Conservation (phyloP, 106 monocot species). For the Apostasia shenzhenica region DNA sequence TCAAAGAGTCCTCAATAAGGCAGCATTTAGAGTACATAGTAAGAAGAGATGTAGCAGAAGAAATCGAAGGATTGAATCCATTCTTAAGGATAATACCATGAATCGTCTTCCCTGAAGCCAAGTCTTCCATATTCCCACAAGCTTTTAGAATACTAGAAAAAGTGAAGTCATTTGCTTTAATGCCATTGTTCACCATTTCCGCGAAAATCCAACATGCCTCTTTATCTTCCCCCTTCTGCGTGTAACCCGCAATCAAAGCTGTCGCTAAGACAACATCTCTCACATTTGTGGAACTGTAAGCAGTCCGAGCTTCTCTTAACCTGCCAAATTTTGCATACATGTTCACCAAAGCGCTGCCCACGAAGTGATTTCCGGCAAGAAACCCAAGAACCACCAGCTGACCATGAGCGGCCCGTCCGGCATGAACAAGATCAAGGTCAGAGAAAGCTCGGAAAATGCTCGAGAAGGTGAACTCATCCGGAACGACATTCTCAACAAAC, state of each 20-base stretch:
- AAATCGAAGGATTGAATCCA: conserved; percentile 18
- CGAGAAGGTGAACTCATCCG: conserved; percentile 71
- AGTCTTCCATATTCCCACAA: conserved; percentile 28
- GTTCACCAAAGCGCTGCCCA: conserved; percentile 48
- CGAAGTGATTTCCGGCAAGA: conserved; percentile 21
- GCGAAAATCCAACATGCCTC: conserved; percentile 29
- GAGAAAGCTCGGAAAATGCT: conserved; percentile 41
- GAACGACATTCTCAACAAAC: conserved; percentile 16
- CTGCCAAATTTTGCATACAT: conserved; percentile 56
- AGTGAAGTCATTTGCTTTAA: conserved; percentile 52
- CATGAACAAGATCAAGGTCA: conserved; percentile 18
- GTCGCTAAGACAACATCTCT: conserved; percentile 69
- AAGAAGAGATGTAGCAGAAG: conserved; percentile 56
- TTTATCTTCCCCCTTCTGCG: conserved; percentile 38
- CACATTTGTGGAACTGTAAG: conserved; percentile 17
- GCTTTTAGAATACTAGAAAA: conserved; percentile 68
- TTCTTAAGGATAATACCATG: conserved; percentile 38
- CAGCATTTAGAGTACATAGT: conserved; percentile 63
- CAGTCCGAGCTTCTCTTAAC: conserved; percentile 22
- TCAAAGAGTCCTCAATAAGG: conserved; percentile 40
- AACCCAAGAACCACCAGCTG: conserved; percentile 32
- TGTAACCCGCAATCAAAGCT: conserved; percentile 50
- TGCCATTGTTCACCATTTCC: conserved; percentile 25
- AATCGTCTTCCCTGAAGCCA: conserved; percentile 30
- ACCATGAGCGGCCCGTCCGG: conserved; percentile 34